Evolutionary conservation across 2,329 filamentous ascomycete species (phyloP).

Genomic region (Cladophialophora bantiana): DNA sequence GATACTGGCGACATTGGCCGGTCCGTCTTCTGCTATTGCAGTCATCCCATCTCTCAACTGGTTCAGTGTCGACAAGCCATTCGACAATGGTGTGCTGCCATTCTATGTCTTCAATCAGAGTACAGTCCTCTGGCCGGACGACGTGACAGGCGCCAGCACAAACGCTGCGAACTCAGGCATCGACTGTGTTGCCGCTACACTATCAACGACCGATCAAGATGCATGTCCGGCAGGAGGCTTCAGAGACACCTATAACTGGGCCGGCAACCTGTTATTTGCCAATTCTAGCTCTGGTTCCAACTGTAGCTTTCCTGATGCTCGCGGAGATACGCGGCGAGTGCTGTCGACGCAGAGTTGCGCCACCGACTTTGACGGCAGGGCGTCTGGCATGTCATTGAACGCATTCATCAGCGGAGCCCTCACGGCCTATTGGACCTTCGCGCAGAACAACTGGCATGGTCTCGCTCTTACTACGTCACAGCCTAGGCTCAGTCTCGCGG

Average conservation of each 20-base stretch:
- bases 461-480: constrained; percentile 23
- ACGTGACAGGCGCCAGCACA: constrained; percentile 28
- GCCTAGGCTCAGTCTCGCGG: constrained; percentile 27
- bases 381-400: constrained; percentile 32
- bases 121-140: constrained; percentile 36
- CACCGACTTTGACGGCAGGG: constrained; percentile 29
- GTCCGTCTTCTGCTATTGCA: constrained; percentile 41
- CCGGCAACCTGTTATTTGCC: constrained; percentile 28
- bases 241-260: constrained; percentile 26
- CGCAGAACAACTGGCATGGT: constrained; percentile 30
- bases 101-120: constrained; percentile 35
- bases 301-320: constrained; percentile 28
- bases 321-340: constrained; percentile 31
- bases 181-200: constrained; percentile 19
- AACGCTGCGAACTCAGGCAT: constrained; percentile 31
- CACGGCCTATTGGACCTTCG: constrained; percentile 30
- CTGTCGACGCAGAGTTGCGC: constrained; percentile 30
- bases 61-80: constrained; percentile 32
- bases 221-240: constrained; percentile 24
- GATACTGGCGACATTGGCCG: constrained; percentile 37
- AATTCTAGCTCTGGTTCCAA: constrained; percentile 31
- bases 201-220: constrained; percentile 24
- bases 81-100: constrained; percentile 26
- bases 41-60: constrained; percentile 38
- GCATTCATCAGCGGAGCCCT: constrained; percentile 29